These are phyloP conservation scores for Neurospora intermedia DNA, from an alignment of 495 filamentous ascomycete species.

Conservation along the genomic window DNA sequence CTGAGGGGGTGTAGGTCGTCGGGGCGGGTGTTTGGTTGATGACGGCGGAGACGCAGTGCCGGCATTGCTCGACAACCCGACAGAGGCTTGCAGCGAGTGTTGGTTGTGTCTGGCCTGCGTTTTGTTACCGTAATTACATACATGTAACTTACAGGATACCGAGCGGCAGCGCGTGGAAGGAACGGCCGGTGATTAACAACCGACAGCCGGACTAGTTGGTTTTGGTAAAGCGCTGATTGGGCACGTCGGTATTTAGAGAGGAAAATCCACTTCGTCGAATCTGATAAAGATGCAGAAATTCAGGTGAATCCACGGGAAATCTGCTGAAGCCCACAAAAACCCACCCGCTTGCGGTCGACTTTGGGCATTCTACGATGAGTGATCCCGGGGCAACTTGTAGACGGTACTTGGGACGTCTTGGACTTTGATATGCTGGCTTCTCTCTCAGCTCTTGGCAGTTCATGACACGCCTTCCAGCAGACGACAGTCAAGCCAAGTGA, in stretches of 20 bases:
- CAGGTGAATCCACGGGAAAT: background rate
- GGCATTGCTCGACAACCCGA: background rate
- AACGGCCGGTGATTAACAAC: background rate
- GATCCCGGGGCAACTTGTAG: background rate
- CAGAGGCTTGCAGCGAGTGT: background rate
- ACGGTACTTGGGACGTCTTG: background rate
- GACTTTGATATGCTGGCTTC: background rate
- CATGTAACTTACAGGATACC: background rate
- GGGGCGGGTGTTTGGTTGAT: background rate
- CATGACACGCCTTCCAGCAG: background rate
- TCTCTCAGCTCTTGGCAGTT: background rate
- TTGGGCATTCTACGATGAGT: background rate
- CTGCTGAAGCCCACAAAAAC: background rate
- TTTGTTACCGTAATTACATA: background rate
- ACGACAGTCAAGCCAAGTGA: background rate
- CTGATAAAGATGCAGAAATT: background rate
- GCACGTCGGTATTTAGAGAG: background rate
- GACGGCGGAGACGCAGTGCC: background rate
- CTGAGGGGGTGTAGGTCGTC: background rate
- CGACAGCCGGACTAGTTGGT: background rate
- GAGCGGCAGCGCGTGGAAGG: background rate
- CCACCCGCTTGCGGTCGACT: background rate
- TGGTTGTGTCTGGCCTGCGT: background rate
- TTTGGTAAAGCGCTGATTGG: background rate
- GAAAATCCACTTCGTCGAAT: background rate